Evolutionary conservation across 306 rosid species (phyloP), one percentile per base, ranked within the genome.

Genomic region (Betula pendula): DNA sequence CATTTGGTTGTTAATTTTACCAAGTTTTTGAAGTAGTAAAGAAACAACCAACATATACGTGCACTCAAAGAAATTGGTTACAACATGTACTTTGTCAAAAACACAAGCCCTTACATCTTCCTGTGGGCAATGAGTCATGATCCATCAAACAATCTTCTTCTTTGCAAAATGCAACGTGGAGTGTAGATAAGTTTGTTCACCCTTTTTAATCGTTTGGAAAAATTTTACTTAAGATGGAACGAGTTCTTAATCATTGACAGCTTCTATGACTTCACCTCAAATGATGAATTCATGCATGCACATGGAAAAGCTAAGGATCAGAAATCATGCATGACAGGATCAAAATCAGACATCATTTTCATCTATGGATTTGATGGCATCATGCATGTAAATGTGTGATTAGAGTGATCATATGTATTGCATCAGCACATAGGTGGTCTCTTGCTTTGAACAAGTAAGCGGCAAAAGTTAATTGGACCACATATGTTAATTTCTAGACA

Each of bases 271-370:
- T 75, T 70, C 77, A 60, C 40, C 65, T 70, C 58, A 47, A 79
- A 74, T 55, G 70, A 43, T 79, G 83, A 83, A 83, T 75, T 81
- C 72, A 2, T 20, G 35, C 35, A 31, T 55, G 66, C 70, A 58
- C 83, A 84, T 82, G 72, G 62, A 15, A 50, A 59, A 60, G 45
- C 58, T 65, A 52, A 70, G 63, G 55, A 17, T n/a, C n/a, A n/a
- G n/a, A n/a, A n/a, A n/a, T n/a, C n/a, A n/a, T n/a, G n/a, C 33
- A 29, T 29, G 33, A 73, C 74, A 44, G 31, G 56, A 85, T 68
- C 63, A 38, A 82, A 80, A 80, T 85, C 84, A 73, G 79, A 65
- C 74, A 77, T 84, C 81, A 49, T 69, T 85, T 85, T 80, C 73
- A 29, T 42, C n/a, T 14, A n/a, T 19, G 48, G 68, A 80, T 77